A percentile compares a stretch with the other conserved stretches of the same genome.
Evolutionary conservation across 2,329 filamentous ascomycete genomes (phyloP).

Genomic region (Gyromitra esculenta): DNA sequence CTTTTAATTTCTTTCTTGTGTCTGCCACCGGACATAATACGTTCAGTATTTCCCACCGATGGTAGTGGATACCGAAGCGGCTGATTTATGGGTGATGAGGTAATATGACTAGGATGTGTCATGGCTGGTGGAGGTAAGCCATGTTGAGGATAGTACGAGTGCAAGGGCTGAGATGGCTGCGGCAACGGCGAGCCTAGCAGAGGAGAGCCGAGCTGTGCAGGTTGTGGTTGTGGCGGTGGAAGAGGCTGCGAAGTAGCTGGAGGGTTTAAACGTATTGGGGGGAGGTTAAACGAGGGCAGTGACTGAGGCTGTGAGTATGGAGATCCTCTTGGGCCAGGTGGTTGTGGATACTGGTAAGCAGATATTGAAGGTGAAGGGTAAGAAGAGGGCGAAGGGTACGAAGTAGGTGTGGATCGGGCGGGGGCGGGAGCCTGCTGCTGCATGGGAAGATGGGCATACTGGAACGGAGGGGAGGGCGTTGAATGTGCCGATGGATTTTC

Average conservation of each 20-base stretch:
- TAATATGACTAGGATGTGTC: conserved; percentile 64
- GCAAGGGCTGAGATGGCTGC: conserved; percentile 59
- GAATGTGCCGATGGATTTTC: conserved; percentile 58
- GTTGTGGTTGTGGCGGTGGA: conserved; percentile 59
- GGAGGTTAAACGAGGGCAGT: conserved; percentile 64
- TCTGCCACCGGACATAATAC: conserved; percentile 70
- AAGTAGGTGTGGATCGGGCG: conserved; percentile 57
- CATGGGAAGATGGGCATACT: conserved; percentile 56
- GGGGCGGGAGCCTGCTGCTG: conserved; percentile 45
- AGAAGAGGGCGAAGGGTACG: conserved; percentile 64
- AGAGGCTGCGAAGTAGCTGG: conserved; percentile 63
- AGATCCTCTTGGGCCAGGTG: conserved; percentile 63
- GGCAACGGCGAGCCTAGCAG: conserved; percentile 67
- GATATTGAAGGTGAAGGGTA: conserved; percentile 66
- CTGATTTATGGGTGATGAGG: conserved; percentile 63
- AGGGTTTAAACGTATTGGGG: conserved; percentile 63
- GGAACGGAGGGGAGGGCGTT: conserved; percentile 57
- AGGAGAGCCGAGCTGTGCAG: conserved; percentile 46
- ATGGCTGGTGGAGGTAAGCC: conserved; percentile 61
- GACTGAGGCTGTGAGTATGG: conserved; percentile 63
- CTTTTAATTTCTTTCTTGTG: conserved; percentile 76
- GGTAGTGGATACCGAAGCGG: conserved; percentile 69
- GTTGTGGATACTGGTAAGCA: conserved; percentile 64
- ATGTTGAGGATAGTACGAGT: conserved; percentile 68
- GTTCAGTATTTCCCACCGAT: conserved; percentile 65